phyloP scores from a whole-genome alignment of 23 red algal species.

The Pyropia yezoensis region DNA sequence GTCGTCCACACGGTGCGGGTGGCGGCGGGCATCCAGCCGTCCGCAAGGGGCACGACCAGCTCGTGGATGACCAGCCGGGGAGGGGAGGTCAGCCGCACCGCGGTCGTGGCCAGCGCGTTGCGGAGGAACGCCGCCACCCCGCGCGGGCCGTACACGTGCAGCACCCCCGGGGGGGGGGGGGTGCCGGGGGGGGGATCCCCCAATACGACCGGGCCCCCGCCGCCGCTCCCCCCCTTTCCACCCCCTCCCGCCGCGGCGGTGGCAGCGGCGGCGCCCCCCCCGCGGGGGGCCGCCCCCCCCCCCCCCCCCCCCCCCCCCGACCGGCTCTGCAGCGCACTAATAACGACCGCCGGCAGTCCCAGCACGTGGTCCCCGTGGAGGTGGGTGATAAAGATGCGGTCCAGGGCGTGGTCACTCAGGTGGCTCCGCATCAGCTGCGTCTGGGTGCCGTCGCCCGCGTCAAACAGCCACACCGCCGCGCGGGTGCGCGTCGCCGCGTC shows the following conservation, averaged over 20 bases:
- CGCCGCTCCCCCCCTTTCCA: no score
- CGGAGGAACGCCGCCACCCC: conserved; percentile 67
- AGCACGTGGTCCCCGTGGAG: conserved; percentile 92
- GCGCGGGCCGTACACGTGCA: conserved; percentile 86
- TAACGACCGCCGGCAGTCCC: conserved; percentile 69
- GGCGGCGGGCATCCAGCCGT: conserved; percentile 2
- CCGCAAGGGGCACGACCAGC: conserved; percentile 36
- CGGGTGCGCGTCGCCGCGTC: background rate
- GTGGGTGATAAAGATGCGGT: conserved; percentile 91
- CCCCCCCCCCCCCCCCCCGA: background rate
- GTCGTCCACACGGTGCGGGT: conserved; percentile 15
- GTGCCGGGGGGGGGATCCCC: no score
- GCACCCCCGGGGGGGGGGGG: conserved; percentile 3
- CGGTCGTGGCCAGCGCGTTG: conserved; percentile 49
- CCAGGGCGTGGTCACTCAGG: conserved; percentile 37
- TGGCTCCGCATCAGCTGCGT: conserved; percentile 48
- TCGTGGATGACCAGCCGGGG: conserved; percentile 56
- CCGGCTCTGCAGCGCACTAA: conserved; percentile 17
- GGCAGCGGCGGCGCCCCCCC: no score
- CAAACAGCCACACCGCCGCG: conserved; percentile 65
- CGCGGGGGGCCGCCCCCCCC: no score
- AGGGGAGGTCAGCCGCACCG: conserved; percentile 21
- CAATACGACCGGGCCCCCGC: no score
- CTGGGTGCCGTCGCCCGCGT: conserved; percentile 71
- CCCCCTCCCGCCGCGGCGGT: no score